Evolutionary conservation across 176 grass and related monocot genomes (phyloP).

Genomic region (Olyra latifolia): DNA sequence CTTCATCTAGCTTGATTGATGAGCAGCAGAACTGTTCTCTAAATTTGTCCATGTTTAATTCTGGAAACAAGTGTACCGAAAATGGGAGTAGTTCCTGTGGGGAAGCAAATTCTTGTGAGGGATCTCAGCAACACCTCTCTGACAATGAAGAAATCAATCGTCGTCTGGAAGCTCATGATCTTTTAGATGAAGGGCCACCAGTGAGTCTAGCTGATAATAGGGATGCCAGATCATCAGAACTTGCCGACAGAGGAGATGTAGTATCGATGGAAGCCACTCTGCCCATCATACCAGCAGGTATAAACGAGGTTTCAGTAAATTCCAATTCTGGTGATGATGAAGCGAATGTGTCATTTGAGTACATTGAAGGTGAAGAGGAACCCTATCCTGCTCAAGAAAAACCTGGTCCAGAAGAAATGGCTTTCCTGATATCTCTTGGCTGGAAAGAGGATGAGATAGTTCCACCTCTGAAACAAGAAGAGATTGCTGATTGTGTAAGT

Average conservation of each 20-base stretch:
- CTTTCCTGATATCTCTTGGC: slow-evolving; percentile 64
- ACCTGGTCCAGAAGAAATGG: slow-evolving; percentile 59
- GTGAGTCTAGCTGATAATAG: slow-evolving; percentile 24
- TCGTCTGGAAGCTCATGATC: slow-evolving; percentile 17
- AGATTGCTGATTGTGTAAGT: slow-evolving; percentile 74
- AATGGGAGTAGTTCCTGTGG: slow-evolving; percentile 42
- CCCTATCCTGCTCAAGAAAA: slow-evolving; percentile 41
- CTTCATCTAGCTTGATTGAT: slow-evolving; percentile 44
- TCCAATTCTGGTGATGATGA: slow-evolving; percentile 7
- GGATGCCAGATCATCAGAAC: slow-evolving; percentile 13
- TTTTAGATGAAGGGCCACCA: slow-evolving; percentile 35
- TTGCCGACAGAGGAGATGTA: slow-evolving; percentile 8
- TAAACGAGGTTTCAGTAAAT: slow-evolving; percentile 15
- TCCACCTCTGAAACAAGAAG: slow-evolving; percentile 62
- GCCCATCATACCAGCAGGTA: slow-evolving; percentile 18
- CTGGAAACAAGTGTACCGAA: slow-evolving; percentile 38
- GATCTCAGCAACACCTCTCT: slow-evolving; percentile 39
- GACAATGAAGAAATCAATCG: slow-evolving; percentile 52
- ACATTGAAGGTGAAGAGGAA: slow-evolving; percentile 33
- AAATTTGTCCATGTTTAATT: slow-evolving; percentile 29
- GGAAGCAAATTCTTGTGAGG: slow-evolving; percentile 45
- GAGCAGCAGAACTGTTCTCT: slow-evolving; percentile 43
- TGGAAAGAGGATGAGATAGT: slow-evolving; percentile 68
- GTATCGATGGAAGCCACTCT: slow-evolving; percentile 5
- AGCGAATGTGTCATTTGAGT: neutral